Evolutionary conservation across 352 stramenopile genomes (phyloP).

Genomic region (Globisporangium heterothallicum): DNA sequence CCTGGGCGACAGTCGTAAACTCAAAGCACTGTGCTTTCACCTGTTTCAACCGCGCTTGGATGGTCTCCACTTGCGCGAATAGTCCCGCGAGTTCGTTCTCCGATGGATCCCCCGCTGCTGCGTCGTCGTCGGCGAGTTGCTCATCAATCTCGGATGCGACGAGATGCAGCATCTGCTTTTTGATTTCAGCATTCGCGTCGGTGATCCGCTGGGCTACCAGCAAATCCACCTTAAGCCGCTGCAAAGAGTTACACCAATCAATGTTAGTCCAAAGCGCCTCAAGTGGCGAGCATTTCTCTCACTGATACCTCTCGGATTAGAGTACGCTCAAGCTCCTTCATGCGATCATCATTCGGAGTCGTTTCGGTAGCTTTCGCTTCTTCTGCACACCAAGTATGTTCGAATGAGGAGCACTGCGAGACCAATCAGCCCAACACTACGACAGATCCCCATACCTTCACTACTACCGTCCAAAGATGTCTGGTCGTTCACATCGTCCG

Average conservation of each 20-base stretch:
- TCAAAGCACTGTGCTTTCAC: constrained; percentile 68
- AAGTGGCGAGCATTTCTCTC: too few relatives aligned
- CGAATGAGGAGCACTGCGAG: too few relatives aligned
- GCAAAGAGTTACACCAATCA: neutral
- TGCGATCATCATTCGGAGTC: constrained; percentile 3
- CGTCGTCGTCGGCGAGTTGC: neutral
- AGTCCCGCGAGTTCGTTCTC: constrained; percentile 45
- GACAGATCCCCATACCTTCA: neutral
- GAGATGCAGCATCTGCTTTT: constrained; percentile 65
- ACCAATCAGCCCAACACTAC: too few relatives aligned
- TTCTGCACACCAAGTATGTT: too few relatives aligned
- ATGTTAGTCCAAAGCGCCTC: neutral
- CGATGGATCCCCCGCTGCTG: constrained; percentile 2
- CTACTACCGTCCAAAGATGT: neutral
- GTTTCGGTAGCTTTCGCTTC: neutral
- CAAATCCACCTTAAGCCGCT: constrained; percentile 75
- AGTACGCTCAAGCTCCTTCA: constrained; percentile 49
- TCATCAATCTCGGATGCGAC: constrained; percentile 29
- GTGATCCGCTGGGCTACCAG: constrained; percentile 67
- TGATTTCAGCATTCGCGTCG: constrained; percentile 49
- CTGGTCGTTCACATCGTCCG: neutral
- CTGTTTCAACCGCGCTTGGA: constrained; percentile 47
- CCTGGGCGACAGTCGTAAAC: constrained; percentile 46
- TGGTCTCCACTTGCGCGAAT: constrained; percentile 39
- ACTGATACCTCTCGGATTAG: constrained; percentile 65